Conservation (phyloP, 1,139 yeast genomes). For the Geotrichum histeridarum region DNA sequence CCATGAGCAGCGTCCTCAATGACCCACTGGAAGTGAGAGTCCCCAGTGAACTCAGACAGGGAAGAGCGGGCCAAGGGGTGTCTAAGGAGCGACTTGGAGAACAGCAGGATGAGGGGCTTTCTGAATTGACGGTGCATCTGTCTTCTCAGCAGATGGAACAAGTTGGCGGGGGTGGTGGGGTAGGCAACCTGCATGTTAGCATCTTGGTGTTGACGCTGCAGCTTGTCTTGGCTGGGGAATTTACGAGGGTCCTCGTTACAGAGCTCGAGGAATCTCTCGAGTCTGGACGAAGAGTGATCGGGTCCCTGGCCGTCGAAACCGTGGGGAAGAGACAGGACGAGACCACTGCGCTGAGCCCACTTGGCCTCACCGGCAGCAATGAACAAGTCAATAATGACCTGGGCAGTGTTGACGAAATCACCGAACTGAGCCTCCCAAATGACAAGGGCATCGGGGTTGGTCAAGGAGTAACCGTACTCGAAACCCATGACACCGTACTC, state of each 20-base stretch:
- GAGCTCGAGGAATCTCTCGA: slow-evolving; percentile 93
- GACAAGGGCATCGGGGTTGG: slow-evolving; percentile 94
- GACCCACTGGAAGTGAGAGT: slow-evolving; percentile 90
- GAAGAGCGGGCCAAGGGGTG: slow-evolving; percentile 94
- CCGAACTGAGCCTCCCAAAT: slow-evolving; percentile 99
- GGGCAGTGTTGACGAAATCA: slow-evolving; percentile 99
- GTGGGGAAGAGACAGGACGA: slow-evolving; percentile 92
- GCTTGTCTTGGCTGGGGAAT: slow-evolving; percentile 85
- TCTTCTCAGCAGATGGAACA: slow-evolving; percentile 96
- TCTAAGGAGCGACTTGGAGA: slow-evolving; percentile 91
- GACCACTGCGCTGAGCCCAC: slow-evolving; percentile 98
- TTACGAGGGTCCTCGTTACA: slow-evolving; percentile 93
- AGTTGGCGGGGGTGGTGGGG: slow-evolving; percentile 96
- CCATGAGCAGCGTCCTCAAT: slow-evolving; percentile 88
- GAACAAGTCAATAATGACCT: slow-evolving; percentile 94
- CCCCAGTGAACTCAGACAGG: slow-evolving; percentile 81
- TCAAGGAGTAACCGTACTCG: slow-evolving; percentile 97
- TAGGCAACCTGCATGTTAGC: slow-evolving; percentile 96
- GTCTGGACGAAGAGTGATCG: slow-evolving; percentile 96
- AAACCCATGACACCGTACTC: slow-evolving; percentile 99
- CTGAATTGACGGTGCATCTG: slow-evolving; percentile 99
- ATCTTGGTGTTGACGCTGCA: slow-evolving; percentile 97
- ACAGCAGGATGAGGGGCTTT: slow-evolving; percentile 84
- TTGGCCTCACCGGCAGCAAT: slow-evolving; percentile 95
- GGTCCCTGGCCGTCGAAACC: slow-evolving; percentile 99